Percentiles rank a stretch among this genome's conserved stretches.
Evolutionary conservation across 1,284 basidiomycete genomes (phyloP).

Genomic region (Trichosporon sp.): DNA sequence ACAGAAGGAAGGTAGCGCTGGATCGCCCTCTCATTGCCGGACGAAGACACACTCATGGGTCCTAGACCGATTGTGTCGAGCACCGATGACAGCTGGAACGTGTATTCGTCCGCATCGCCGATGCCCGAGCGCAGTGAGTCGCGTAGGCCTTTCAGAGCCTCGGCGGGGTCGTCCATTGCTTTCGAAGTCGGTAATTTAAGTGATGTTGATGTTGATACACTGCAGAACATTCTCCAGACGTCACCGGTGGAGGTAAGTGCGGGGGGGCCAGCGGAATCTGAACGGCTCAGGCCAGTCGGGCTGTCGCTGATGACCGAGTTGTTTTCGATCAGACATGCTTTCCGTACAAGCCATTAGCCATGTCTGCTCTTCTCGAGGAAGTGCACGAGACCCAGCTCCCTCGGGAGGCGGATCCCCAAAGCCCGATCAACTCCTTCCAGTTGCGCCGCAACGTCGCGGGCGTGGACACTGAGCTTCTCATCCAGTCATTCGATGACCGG

Average conservation of each 20-base stretch:
- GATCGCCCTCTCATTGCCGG: slow-evolving; percentile 20
- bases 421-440: slow-evolving; percentile 54
- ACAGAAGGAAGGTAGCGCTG: slow-evolving; percentile 41
- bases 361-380: slow-evolving; percentile 46
- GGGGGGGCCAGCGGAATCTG: background rate
- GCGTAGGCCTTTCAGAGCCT: slow-evolving; percentile 30
- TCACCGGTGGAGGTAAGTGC: background rate
- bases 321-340: background rate
- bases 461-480: slow-evolving; percentile 68
- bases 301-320: background rate
- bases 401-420: slow-evolving; percentile 2
- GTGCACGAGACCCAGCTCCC: slow-evolving; percentile 31
- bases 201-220: background rate
- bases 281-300: too few species aligned
- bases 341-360: slow-evolving; percentile 23
- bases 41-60: slow-evolving; percentile 12
- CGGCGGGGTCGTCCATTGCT: slow-evolving; percentile 25
- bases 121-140: slow-evolving; percentile 41
- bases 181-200: background rate
- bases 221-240: slow-evolving; percentile 17
- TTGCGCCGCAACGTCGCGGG: slow-evolving; percentile 62
- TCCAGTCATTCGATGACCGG: slow-evolving; percentile 78
- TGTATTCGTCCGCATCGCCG: slow-evolving; percentile 37
- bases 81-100: slow-evolving; percentile 22
- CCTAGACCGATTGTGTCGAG: slow-evolving; percentile 24